Conservation (phyloP, 2,329 filamentous ascomycete genomes). For the Chrysosphaeria jannelii region DNA sequence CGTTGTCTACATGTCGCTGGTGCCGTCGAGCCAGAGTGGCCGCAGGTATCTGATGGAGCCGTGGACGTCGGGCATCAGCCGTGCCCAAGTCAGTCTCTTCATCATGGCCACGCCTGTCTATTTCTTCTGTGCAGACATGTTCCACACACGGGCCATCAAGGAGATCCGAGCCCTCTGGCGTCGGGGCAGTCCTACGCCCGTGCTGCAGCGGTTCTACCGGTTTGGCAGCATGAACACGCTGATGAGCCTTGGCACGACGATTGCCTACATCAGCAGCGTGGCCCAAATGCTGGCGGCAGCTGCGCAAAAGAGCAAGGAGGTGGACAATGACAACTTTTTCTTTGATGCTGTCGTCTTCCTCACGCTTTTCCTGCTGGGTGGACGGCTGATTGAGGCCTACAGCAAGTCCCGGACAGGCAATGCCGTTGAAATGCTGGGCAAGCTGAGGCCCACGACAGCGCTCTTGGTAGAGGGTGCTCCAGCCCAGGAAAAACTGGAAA, state of each 20-base stretch:
- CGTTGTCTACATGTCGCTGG: slow-evolving; percentile 69
- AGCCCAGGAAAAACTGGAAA: too few relatives aligned
- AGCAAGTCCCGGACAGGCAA: slow-evolving; percentile 78
- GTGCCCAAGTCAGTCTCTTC: slow-evolving; percentile 52
- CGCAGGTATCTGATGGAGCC: slow-evolving; percentile 38
- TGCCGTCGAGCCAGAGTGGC: slow-evolving; percentile 24
- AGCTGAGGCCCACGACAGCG: slow-evolving; percentile 48
- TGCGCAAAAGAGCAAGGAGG: slow-evolving; percentile 10
- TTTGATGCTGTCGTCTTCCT: slow-evolving; percentile 86
- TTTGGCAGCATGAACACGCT: slow-evolving; percentile 95
- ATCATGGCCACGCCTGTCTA: slow-evolving; percentile 64
- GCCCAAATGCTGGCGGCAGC: slow-evolving; percentile 41
- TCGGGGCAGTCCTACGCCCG: slow-evolving; percentile 36
- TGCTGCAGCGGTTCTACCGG: slow-evolving; percentile 53
- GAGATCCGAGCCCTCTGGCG: slow-evolving; percentile 57
- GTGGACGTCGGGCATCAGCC: slow-evolving; percentile 41
- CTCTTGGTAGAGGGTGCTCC: slow-evolving; percentile 27
- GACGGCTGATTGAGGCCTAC: slow-evolving; percentile 56
- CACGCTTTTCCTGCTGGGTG: slow-evolving; percentile 55
- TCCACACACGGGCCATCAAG: slow-evolving; percentile 51
- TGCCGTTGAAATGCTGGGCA: slow-evolving; percentile 51
- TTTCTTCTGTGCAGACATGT: slow-evolving; percentile 60
- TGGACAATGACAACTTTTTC: slow-evolving; percentile 30
- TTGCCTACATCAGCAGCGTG: slow-evolving; percentile 63
- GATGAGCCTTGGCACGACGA: slow-evolving; percentile 62